These are phyloP conservation scores for Albatrellus ellisii DNA, from an alignment of 768 basidiomycete genomes.

Conservation along the genomic window DNA sequence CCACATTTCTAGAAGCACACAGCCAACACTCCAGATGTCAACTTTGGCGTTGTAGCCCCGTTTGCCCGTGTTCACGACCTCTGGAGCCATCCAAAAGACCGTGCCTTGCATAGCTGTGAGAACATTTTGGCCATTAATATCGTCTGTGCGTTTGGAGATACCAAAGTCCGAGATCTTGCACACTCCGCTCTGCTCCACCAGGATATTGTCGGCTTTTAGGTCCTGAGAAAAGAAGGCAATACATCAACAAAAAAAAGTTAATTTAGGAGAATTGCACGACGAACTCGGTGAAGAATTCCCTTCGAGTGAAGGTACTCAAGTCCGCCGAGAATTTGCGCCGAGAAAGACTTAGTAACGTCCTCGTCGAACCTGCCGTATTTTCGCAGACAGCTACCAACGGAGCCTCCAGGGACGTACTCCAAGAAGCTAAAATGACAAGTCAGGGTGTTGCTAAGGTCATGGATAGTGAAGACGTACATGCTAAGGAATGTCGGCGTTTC, in stretches of 20 bases:
- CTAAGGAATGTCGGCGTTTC: slow-evolving; percentile 79
- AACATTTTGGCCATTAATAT: slow-evolving; percentile 69
- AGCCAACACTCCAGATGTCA: slow-evolving; percentile 98
- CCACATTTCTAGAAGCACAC: slow-evolving; percentile 99
- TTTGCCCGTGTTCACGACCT: slow-evolving; percentile 77
- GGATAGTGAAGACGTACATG: slow-evolving; percentile 49
- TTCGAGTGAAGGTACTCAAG: slow-evolving; percentile 87
- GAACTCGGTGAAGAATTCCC: slow-evolving; percentile 84
- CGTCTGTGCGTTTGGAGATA: slow-evolving; percentile 91
- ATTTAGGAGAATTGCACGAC: no score
- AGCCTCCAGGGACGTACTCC: slow-evolving; percentile 98
- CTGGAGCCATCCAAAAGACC: slow-evolving; percentile 99
- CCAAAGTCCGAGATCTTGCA: slow-evolving; percentile 99
- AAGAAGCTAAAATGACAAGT: slow-evolving; percentile 53
- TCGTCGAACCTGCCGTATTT: slow-evolving; percentile 92
- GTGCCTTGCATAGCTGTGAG: slow-evolving; percentile 95
- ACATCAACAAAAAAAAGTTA: neutral
- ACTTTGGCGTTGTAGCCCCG: slow-evolving; percentile 94
- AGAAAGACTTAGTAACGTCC: slow-evolving; percentile 86
- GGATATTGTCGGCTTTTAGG: slow-evolving; percentile 95
- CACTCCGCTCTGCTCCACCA: slow-evolving; percentile 81
- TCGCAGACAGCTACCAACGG: slow-evolving; percentile 79
- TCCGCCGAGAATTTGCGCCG: slow-evolving; percentile 81
- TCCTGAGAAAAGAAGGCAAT: slow-evolving; percentile 37
- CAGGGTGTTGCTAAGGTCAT: neutral